Percentiles rank a stretch among this genome's conserved stretches.
Conservation (phyloP, 257 asterid species). For the Solanum clarkiae region DNA sequence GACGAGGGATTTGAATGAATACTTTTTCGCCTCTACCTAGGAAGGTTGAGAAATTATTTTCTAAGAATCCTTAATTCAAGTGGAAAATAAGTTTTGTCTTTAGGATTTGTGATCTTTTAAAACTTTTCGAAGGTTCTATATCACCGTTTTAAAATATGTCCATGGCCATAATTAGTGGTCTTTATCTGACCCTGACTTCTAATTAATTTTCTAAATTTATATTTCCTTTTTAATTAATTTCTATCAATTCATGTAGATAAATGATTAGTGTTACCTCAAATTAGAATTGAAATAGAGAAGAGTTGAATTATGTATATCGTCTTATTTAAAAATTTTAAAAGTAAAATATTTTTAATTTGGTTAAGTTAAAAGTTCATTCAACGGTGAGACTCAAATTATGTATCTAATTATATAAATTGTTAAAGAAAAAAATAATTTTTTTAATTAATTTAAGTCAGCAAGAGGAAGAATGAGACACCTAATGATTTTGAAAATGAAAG, state of each 20-base stretch:
- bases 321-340: too few relatives aligned
- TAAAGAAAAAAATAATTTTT: too few relatives aligned
- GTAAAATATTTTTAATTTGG: neutral
- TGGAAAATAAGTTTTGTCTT: neutral
- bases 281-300: neutral
- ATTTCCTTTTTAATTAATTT: neutral
- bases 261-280: neutral
- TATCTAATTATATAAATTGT: neutral
- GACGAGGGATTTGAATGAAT: neutral
- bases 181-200: neutral
- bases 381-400: neutral
- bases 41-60: neutral
- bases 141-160: neutral
- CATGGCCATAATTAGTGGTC: neutral
- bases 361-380: too few relatives aligned
- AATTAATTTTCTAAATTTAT: neutral
- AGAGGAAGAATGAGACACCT: neutral
- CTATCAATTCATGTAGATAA: neutral
- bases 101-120: neutral
- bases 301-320: neutral
- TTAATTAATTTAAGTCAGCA: neutral
- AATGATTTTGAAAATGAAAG: neutral
- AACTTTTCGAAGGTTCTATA: neutral
- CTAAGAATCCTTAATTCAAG: rapidly evolving
- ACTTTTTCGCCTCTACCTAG: neutral